phyloP scores from a whole-genome alignment of 2,329 filamentous ascomycete species.

The Stromatinia cepivora region DNA sequence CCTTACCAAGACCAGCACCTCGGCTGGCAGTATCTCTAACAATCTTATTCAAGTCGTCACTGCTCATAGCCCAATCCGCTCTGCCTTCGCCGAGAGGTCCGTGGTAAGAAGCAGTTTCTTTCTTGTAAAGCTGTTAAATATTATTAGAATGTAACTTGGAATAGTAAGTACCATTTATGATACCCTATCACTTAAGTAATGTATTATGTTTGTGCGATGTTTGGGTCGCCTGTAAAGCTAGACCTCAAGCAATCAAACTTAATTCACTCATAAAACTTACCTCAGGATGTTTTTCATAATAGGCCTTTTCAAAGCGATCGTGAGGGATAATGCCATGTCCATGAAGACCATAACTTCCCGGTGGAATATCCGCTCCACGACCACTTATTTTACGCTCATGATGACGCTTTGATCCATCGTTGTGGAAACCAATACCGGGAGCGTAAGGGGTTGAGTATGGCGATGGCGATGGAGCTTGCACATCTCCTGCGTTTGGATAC shows the following conservation, averaged over 20 bases:
- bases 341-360: constrained; percentile 90
- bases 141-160: constrained; percentile 13
- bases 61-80: constrained; percentile 80
- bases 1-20: constrained; percentile 53
- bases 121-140: constrained; percentile 54
- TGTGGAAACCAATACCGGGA: constrained; percentile 51
- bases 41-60: constrained; percentile 85
- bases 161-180: background rate
- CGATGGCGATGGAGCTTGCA: constrained; percentile 87
- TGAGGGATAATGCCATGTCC: constrained; percentile 75
- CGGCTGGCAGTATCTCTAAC: constrained; percentile 68
- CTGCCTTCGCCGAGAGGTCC: constrained; percentile 48
- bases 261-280: constrained; percentile 18
- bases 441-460: constrained; percentile 44
- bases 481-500: constrained; percentile 88
- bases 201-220: background rate
- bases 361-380: constrained; percentile 69
- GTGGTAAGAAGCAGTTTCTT: constrained; percentile 61
- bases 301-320: constrained; percentile 85
- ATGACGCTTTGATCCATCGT: constrained; percentile 52
- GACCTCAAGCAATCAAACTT: background rate
- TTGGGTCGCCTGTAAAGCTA: background rate
- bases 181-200: background rate
- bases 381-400: constrained; percentile 73
- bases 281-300: constrained; percentile 91